Evolutionary conservation across 257 asterid species (phyloP).

Genomic region (Parsonsia alboflavescens): DNA sequence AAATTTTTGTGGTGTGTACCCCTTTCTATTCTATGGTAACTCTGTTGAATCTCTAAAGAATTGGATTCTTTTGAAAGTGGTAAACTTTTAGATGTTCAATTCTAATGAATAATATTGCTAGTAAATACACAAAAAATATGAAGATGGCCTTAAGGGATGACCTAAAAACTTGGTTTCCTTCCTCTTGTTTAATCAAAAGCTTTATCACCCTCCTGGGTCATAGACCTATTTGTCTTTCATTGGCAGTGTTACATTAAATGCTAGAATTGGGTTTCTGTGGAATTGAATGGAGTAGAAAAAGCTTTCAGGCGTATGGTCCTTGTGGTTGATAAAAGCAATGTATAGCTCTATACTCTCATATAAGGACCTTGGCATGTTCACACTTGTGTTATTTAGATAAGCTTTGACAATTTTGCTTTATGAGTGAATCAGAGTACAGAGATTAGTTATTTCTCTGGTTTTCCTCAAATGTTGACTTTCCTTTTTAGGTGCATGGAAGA

Average conservation of each 20-base stretch:
- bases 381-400: neutral
- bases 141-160: neutral
- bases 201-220: neutral
- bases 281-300: neutral
- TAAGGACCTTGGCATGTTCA: no score
- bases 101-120: neutral
- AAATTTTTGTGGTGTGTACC: neutral
- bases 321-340: neutral
- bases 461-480: slow-evolving; percentile 2
- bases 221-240: neutral
- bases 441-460: neutral
- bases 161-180: neutral
- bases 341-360: neutral
- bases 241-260: neutral
- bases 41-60: neutral
- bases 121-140: neutral
- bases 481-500: slow-evolving; percentile 71
- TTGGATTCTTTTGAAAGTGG: neutral
- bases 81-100: neutral
- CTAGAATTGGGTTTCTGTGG: neutral
- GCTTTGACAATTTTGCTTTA: neutral
- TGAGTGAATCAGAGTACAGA: neutral
- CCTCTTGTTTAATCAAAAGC: neutral
- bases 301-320: neutral
- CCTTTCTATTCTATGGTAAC: neutral